These are phyloP conservation scores for Yamadazyma dendronema DNA, from an alignment of 1,139 yeast species.

Conservation along the genomic window DNA sequence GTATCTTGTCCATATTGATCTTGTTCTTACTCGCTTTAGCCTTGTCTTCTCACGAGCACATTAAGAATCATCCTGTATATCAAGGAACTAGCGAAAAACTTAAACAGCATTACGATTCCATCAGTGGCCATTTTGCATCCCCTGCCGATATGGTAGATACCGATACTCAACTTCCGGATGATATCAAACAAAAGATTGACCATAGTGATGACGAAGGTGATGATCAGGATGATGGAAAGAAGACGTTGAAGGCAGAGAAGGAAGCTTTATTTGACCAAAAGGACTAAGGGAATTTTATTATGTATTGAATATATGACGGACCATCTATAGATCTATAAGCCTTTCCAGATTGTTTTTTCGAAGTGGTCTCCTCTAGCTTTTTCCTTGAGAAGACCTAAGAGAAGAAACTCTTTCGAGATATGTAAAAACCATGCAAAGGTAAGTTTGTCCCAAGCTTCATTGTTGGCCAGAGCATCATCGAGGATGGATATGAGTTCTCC, in stretches of 20 bases:
- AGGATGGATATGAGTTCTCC: constrained; percentile 7
- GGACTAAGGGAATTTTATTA: too few species aligned
- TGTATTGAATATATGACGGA: neutral
- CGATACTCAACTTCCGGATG: constrained; percentile 1
- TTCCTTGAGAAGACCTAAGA: constrained; percentile 41
- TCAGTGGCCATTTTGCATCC: constrained; percentile 5
- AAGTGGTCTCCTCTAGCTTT: constrained; percentile 46
- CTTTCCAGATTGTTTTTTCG: constrained; percentile 46
- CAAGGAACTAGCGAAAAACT: constrained; percentile 17
- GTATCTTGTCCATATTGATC: constrained; percentile 23
- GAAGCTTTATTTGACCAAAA: constrained; percentile 6
- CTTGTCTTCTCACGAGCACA: constrained; percentile 21
- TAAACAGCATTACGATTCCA: constrained; percentile 6
- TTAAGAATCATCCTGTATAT: constrained; percentile 11
- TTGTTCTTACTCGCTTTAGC: constrained; percentile 23
- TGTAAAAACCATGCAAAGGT: constrained; percentile 44
- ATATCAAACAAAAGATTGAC: neutral
- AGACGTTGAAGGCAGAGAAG: constrained; percentile 3
- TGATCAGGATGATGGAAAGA: neutral
- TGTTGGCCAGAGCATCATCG: constrained; percentile 19
- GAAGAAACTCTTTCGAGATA: constrained; percentile 38
- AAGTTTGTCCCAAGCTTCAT: constrained; percentile 44
- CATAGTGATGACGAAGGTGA: constrained; percentile 3
- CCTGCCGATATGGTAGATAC: constrained; percentile 1
- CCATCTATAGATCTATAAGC: constrained; percentile 16